Evolutionary conservation across 176 grass and related monocot genomes (phyloP), one percentile per base, ranked within the genome.

Genomic region (Aegilops umbellulata): DNA sequence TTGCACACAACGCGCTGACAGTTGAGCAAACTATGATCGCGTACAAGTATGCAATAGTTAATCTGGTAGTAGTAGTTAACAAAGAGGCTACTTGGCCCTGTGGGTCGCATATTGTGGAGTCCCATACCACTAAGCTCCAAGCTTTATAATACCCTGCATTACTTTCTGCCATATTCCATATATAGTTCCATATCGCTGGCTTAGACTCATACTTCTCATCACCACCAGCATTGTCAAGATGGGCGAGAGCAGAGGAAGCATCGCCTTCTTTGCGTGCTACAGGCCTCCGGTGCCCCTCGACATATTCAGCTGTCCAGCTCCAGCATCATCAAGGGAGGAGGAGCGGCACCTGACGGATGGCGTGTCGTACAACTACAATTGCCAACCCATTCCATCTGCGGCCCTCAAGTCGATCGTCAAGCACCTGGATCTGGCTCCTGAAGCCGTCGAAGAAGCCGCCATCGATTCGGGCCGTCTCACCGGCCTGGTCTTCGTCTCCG

Each of bases 401-500:
- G 58, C 90, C 7, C 83, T 92, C 20, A 35, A 2, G 19, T 5
- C 25, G 10, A 42, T 68, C 55, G 46, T 76, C 0, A 26, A 57
- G 65, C 58, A 27, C 77, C 69, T 57, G 13, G 81, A 20, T n/a
- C 26, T 47, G 19, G 72, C 20, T 4, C 60, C 38, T 13, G 46
- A 24, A 9, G 67, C 10, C 57, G 2, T 46, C 10, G 20, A 15
- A 73, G 38, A 90, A 64, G 38, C 86, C 17, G 79, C 72, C 1
- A 25, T 41, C 4, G 5, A 3, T 5, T 26, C 70, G 0, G 90
- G 86, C 29, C 62, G 29, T 19, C 44, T 86, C 69, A 29, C 84
- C 15, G 84, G 78, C 11, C 80, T 90, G 0, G 36, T 89, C 0
- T 92, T 92, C 62, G 90, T 92, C 77, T 92, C 90, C 2, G 87